Conservation (phyloP, 108 stramenopile species). For the Cyclostephanos invisitatus region DNA sequence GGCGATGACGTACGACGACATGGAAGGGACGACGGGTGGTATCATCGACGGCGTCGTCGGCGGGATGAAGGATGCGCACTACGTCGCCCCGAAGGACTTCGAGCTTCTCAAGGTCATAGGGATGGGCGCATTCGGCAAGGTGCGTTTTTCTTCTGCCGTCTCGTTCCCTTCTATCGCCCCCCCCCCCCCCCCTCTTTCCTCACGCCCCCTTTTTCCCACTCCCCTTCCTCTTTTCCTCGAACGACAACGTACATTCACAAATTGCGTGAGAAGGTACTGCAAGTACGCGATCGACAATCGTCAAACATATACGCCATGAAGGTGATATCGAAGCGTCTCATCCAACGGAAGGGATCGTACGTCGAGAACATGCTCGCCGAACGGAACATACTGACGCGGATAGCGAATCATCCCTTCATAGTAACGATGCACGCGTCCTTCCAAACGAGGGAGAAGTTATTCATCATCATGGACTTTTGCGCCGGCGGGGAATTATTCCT, state of each 20-base stretch:
- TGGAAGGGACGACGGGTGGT: too few relatives aligned
- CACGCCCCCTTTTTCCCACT: too few relatives aligned
- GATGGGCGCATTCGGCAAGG: slow-evolving; percentile 98
- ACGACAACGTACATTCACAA: too few relatives aligned
- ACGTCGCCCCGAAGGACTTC: slow-evolving; percentile 85
- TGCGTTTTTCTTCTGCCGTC: not conserved
- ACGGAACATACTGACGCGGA: slow-evolving; percentile 90
- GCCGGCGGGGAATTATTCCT: slow-evolving; percentile 96
- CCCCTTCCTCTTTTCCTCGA: too few relatives aligned
- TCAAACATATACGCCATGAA: slow-evolving; percentile 94
- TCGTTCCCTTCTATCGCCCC: too few relatives aligned
- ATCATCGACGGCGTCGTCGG: too few relatives aligned
- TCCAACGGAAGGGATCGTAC: slow-evolving; percentile 77
- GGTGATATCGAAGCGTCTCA: slow-evolving; percentile 91
- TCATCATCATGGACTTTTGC: slow-evolving; percentile 97
- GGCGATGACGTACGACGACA: slow-evolving; percentile 27
- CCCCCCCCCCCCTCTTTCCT: too few relatives aligned
- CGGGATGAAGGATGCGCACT: too few relatives aligned
- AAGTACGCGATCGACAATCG: slow-evolving; percentile 81
- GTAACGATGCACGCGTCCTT: slow-evolving; percentile 96
- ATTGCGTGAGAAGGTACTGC: slow-evolving; percentile 77
- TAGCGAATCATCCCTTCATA: slow-evolving; percentile 92
- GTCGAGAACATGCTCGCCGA: slow-evolving; percentile 90
- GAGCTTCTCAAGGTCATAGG: slow-evolving; percentile 91
- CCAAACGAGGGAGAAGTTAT: slow-evolving; percentile 93